Conservation (phyloP, 2,329 filamentous ascomycete species). For the Westerdykella ornata region DNA sequence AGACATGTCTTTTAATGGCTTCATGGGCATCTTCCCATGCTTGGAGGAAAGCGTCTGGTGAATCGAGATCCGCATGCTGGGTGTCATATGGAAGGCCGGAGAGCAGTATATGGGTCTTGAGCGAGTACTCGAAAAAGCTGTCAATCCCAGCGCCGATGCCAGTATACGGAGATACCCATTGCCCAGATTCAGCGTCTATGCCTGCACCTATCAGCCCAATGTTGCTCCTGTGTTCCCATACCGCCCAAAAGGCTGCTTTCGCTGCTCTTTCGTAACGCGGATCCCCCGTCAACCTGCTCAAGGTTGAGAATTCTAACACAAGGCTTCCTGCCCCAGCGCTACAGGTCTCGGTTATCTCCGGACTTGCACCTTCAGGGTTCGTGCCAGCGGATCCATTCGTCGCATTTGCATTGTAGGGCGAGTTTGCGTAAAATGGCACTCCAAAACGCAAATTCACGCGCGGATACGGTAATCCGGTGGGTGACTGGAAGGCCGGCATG, state of each 20-base stretch:
- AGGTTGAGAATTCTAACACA: constrained; percentile 83
- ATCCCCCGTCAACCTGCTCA: constrained; percentile 83
- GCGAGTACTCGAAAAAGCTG: constrained; percentile 96
- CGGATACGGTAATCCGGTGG: constrained; percentile 88
- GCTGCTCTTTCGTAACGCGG: constrained; percentile 80
- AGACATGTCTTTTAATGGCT: constrained; percentile 86
- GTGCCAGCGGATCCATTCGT: constrained; percentile 44
- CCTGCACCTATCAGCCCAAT: constrained; percentile 86
- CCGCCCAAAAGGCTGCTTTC: constrained; percentile 91
- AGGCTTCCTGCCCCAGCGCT: constrained; percentile 94
- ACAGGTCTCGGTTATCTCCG: constrained; percentile 90
- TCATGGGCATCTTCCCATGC: constrained; percentile 82
- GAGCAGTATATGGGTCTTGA: constrained; percentile 87
- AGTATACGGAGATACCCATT: constrained; percentile 83
- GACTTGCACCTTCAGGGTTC: constrained; percentile 41
- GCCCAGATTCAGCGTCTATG: constrained; percentile 83
- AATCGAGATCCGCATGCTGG: constrained; percentile 54
- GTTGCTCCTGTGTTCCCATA: constrained; percentile 82
- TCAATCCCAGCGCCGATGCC: constrained; percentile 95
- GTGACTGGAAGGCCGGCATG: constrained; percentile 84
- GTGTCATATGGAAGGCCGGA: constrained; percentile 55
- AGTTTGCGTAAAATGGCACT: constrained; percentile 87
- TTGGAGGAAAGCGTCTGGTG: constrained; percentile 68
- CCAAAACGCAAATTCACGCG: constrained; percentile 86
- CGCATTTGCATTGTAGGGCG: constrained; percentile 61